phyloP scores from a whole-genome alignment of 305 asterid genomes.

The Solanum hybrid region DNA sequence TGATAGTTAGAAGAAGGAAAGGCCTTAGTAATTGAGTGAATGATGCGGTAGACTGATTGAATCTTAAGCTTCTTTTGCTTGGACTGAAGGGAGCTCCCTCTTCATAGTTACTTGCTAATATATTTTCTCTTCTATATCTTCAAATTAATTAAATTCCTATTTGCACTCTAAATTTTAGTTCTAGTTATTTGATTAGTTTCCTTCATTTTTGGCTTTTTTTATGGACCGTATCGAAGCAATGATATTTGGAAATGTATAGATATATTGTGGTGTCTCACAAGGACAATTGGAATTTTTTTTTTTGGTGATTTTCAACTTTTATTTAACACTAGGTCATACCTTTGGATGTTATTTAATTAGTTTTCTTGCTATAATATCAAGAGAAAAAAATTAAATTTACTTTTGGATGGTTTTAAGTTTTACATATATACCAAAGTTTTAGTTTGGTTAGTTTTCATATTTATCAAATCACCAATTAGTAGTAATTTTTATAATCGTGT shows the following conservation, averaged over 20 bases:
- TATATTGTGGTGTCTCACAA: background rate
- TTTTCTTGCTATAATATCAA: background rate
- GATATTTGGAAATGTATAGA: background rate
- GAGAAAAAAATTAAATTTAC: background rate
- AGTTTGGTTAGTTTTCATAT: background rate
- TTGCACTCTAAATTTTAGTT: background rate
- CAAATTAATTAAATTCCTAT: background rate
- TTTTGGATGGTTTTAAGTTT: background rate
- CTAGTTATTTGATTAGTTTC: background rate
- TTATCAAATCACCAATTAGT: background rate
- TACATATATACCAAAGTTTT: background rate
- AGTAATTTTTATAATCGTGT: background rate
- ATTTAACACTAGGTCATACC: background rate
- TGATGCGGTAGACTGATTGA: conserved; percentile 72
- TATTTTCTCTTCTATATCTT: background rate
- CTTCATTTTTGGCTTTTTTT: background rate
- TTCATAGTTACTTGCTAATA: background rate
- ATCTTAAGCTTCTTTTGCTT: conserved; percentile 63
- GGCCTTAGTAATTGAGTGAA: conserved; percentile 59
- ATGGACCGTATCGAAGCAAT: background rate
- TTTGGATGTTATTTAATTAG: background rate
- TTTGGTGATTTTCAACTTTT: background rate
- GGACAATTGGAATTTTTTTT: background rate
- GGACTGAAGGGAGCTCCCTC: conserved; percentile 99
- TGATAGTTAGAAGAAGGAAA: background rate